phyloP scores from a whole-genome alignment of 2,329 filamentous ascomycete genomes.

The Cordyceps javanica region DNA sequence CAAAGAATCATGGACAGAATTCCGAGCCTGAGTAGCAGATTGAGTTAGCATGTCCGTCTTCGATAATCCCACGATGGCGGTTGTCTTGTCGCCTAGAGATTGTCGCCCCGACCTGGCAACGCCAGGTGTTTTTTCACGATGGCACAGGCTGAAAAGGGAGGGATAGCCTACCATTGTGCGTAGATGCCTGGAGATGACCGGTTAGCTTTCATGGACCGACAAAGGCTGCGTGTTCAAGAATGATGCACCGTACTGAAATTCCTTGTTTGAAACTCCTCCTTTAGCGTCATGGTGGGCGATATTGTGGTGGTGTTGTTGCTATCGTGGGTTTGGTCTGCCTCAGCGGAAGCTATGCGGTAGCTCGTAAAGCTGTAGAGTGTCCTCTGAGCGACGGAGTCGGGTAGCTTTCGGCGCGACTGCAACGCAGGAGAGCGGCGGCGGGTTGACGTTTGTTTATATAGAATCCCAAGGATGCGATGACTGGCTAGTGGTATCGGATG shows the following conservation, averaged over 20 bases:
- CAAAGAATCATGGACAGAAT: slow-evolving; percentile 66
- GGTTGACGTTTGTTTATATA: background rate
- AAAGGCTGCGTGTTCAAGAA: background rate
- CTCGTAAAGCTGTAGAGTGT: slow-evolving; percentile 1
- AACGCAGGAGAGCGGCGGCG: background rate
- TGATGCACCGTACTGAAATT: slow-evolving; percentile 60
- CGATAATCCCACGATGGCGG: background rate
- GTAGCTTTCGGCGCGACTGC: background rate
- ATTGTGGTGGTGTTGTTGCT: slow-evolving; percentile 7
- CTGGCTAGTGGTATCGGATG: background rate
- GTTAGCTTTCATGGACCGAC: slow-evolving; percentile 26
- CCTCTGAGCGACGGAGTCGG: slow-evolving; percentile 1
- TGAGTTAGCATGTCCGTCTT: slow-evolving; percentile 5
- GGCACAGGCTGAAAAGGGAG: background rate
- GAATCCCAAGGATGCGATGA: background rate
- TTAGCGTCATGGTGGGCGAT: slow-evolving; percentile 57
- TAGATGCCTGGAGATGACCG: slow-evolving; percentile 55
- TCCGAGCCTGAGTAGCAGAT: slow-evolving; percentile 49
- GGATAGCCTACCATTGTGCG: slow-evolving; percentile 60
- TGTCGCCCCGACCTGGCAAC: background rate
- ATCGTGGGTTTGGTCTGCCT: background rate
- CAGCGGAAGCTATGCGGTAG: background rate
- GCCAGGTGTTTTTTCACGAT: background rate
- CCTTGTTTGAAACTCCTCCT: slow-evolving; percentile 65
- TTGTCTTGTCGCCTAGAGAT: background rate